Conservation (phyloP, 2,329 filamentous ascomycete genomes). For the Paecilomyces dactylethromorphus region DNA sequence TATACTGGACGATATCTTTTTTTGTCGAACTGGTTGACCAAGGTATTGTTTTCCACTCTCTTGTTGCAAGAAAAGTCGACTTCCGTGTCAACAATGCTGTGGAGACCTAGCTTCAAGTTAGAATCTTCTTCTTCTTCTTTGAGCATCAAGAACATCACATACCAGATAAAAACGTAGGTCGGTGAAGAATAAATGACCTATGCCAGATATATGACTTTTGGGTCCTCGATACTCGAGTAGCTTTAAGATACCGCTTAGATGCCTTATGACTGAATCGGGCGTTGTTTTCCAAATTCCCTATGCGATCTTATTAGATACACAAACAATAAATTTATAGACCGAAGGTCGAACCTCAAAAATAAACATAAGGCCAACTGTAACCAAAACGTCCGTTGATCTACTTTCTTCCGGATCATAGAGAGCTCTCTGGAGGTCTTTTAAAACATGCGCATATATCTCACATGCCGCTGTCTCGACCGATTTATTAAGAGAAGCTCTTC, state of each 20-base stretch:
- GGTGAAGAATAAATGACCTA: background rate
- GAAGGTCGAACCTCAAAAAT: background rate
- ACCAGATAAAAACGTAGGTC: background rate
- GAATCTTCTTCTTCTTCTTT: background rate
- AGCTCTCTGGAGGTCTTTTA: background rate
- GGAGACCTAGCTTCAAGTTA: background rate
- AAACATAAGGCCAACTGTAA: background rate
- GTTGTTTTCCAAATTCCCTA: background rate
- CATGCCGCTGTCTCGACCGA: background rate
- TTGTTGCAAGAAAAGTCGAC: background rate
- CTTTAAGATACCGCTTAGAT: background rate
- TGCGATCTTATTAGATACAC: background rate
- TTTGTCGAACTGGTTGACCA: background rate
- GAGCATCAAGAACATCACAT: background rate
- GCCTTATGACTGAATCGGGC: background rate
- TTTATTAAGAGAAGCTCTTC: background rate
- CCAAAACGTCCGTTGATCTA: background rate
- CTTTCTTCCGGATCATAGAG: background rate
- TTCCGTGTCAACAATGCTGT: background rate
- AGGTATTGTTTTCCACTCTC: background rate
- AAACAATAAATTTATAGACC: background rate
- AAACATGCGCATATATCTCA: background rate
- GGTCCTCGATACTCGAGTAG: background rate
- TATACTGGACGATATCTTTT: background rate
- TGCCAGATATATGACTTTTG: background rate